Percentiles rank a stretch among this genome's conserved stretches.
phyloP scores from a whole-genome alignment of 345 rosid genomes.

The Sonneratia alba region DNA sequence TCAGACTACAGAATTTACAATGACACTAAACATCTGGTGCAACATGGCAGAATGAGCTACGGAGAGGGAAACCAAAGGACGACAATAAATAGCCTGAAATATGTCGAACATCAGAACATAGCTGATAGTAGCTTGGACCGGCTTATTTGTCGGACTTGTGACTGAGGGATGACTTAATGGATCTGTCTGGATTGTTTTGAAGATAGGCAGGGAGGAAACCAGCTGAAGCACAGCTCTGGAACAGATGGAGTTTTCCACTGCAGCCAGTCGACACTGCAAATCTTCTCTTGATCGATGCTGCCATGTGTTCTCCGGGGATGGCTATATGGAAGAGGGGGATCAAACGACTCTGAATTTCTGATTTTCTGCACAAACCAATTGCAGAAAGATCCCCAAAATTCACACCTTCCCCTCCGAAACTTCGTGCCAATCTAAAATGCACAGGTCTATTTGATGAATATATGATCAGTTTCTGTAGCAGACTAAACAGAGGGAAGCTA shows the following conservation, averaged over 20 bases:
- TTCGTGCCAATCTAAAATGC: neutral
- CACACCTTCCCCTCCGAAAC: neutral
- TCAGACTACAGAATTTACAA: too few relatives aligned
- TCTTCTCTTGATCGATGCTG: neutral
- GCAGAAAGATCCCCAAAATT: neutral
- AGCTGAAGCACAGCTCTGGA: neutral
- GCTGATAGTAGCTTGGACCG: too few relatives aligned
- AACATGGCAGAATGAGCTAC: too few relatives aligned
- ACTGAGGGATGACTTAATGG: neutral
- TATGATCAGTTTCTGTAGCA: neutral
- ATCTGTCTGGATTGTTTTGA: neutral
- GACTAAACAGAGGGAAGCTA: neutral
- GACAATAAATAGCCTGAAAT: too few relatives aligned
- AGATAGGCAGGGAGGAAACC: neutral
- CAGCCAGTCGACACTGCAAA: neutral
- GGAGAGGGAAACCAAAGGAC: too few relatives aligned
- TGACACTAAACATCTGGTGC: too few relatives aligned
- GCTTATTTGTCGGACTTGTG: neutral
- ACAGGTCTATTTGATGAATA: neutral
- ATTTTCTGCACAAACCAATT: too few relatives aligned
- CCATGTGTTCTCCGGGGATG: neutral
- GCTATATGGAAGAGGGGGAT: neutral
- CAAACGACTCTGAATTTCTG: neutral
- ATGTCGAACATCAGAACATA: too few relatives aligned
- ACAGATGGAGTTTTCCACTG: neutral